Conservation (phyloP, 768 basidiomycete species). For the Sarcodon sp. region DNA sequence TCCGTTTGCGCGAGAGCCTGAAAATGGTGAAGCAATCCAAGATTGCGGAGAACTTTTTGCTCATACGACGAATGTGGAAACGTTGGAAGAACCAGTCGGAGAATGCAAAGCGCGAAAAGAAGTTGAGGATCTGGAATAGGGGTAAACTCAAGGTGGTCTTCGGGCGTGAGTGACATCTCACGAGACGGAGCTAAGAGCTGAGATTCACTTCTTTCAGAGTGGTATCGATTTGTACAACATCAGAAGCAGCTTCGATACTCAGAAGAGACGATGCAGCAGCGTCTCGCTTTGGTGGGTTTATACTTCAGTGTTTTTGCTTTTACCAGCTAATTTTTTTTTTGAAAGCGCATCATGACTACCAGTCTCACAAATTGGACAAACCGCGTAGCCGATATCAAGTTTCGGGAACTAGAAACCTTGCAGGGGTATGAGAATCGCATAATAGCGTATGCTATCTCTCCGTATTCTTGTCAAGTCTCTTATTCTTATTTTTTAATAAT, state of each 20-base stretch:
- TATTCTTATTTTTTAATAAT: neutral
- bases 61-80: constrained; percentile 32
- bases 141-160: constrained; percentile 22
- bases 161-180: constrained; percentile 15
- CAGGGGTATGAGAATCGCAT: constrained; percentile 29
- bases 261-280: constrained; percentile 28
- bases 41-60: constrained; percentile 36
- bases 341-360: constrained; percentile 38
- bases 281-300: constrained; percentile 25
- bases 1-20: constrained; percentile 34
- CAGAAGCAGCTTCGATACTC: constrained; percentile 27
- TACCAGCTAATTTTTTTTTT: neutral
- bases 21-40: constrained; percentile 42
- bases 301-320: neutral
- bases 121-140: constrained; percentile 29
- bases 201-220: constrained; percentile 22
- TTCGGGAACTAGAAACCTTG: constrained; percentile 52
- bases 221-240: constrained; percentile 27
- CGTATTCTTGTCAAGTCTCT: neutral
- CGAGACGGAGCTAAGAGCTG: neutral
- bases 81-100: constrained; percentile 33
- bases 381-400: constrained; percentile 60
- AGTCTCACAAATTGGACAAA: constrained; percentile 54
- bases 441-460: constrained; percentile 19
- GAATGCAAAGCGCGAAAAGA: constrained; percentile 29